Evolutionary conservation across 2,329 filamentous ascomycete genomes (phyloP), one percentile per base, ranked within the genome.

Genomic region (Bimuria novae-zelandiae): DNA sequence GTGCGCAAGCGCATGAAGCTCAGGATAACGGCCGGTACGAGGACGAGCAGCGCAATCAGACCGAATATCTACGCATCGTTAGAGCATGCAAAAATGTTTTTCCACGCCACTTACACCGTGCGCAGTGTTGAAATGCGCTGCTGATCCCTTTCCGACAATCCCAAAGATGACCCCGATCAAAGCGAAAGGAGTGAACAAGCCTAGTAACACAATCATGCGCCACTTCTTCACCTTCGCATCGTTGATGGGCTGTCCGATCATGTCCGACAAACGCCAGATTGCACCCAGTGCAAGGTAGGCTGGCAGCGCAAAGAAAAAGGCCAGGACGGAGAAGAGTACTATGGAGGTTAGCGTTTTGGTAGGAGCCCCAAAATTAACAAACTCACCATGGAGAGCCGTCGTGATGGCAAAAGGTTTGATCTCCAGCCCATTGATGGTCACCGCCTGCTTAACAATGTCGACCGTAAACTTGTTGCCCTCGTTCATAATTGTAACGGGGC

Each of bases 271-370:
- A 7, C 67, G 63, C 57, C 56, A 62, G 10, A 63, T 55, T 16
- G 64, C 64, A 1, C 67, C 67, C 0, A 65, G 42, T 7, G 61
- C 58, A 27, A 70, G 51, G 30, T 70, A 70, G 5, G 63, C 43
- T 1, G 67, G 67, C 6, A 70, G 57, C 3, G 61, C 57, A n/a
- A 59, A 54, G 19, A 70, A 56, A 43, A 70, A 70, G 1, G 60
- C 60, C 3, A 70, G 37, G 14, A 50, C 56, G 0, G 59, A 54
- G 23, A 69, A 57, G 1, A 64, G 3, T 1, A 68, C 64, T 69
- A 40, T 2, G 25, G 1, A 8, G 3, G 17, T 36, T 12, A 54
- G 51, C 32, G 25, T 35, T 23, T 32, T 4, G 40, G 12, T 3
- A 23, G 14, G 30, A 14, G 4, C 11, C 11, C n/a, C n/a, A 1